Evolutionary conservation across 2,329 filamentous ascomycete species (phyloP).

Genomic region (Drechslera avenae): DNA sequence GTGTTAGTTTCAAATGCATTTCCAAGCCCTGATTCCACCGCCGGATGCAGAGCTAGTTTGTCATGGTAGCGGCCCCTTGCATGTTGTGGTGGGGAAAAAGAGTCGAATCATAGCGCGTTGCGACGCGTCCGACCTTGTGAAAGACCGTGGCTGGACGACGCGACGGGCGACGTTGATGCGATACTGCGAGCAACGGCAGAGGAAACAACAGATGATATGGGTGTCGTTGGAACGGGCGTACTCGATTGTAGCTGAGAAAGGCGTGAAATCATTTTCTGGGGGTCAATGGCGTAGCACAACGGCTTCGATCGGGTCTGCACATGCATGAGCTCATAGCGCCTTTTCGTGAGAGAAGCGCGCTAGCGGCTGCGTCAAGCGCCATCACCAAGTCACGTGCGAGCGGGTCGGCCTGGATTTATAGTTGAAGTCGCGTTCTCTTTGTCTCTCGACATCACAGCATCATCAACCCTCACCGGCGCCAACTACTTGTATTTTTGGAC

Average conservation of each 20-base stretch:
- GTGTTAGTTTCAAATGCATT: conserved; percentile 26
- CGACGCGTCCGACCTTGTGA: conserved; percentile 33
- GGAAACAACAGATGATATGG: conserved; percentile 15
- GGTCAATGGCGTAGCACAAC: background rate
- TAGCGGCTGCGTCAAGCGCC: conserved; percentile 12
- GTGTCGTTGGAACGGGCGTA: conserved; percentile 20
- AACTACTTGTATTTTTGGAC: conserved; percentile 24
- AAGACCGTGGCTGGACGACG: conserved; percentile 35
- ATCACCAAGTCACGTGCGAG: conserved; percentile 32
- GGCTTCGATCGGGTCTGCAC: conserved; percentile 11
- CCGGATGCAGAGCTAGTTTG: conserved; percentile 28
- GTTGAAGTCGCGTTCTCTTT: conserved; percentile 22
- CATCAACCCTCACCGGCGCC: conserved; percentile 26
- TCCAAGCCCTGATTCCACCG: conserved; percentile 42
- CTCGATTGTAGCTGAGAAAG: background rate
- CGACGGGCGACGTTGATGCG: conserved; percentile 15
- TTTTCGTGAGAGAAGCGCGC: conserved; percentile 23
- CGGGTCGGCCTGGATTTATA: conserved; percentile 29
- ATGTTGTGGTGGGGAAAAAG: conserved; percentile 37
- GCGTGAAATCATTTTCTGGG: background rate
- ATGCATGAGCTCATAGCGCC: conserved; percentile 39
- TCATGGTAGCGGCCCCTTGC: conserved; percentile 30
- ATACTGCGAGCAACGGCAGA: conserved; percentile 2
- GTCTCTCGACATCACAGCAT: conserved; percentile 29
- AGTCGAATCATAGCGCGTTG: conserved; percentile 41